Evolutionary conservation across 495 filamentous ascomycete genomes (phyloP).

Genomic region (Aspergillus kassunensis): DNA sequence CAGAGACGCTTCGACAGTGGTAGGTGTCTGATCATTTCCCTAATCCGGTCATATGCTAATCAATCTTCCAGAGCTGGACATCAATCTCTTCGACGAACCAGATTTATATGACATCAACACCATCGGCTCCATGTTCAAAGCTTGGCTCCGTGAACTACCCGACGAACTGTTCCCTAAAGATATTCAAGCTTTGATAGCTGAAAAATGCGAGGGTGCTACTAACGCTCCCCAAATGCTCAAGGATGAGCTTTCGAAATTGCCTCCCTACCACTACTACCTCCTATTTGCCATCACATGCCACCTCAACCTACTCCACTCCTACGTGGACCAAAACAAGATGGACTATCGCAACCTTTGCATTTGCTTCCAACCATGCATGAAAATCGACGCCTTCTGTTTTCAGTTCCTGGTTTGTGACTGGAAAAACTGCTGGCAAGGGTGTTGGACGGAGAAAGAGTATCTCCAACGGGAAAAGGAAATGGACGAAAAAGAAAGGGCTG

Average conservation of each 20-base stretch:
- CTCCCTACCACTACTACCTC: conserved; percentile 92
- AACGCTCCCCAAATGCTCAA: conserved; percentile 74
- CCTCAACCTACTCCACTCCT: conserved; percentile 78
- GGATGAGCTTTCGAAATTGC: conserved; percentile 84
- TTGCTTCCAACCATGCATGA: conserved; percentile 92
- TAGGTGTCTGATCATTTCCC: conserved; percentile 26
- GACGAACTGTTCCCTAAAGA: conserved; percentile 84
- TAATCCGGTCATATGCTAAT: background rate
- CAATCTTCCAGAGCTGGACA: conserved; percentile 60
- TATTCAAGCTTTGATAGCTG: conserved; percentile 67
- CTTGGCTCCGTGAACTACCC: conserved; percentile 89
- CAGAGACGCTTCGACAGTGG: conserved; percentile 80
- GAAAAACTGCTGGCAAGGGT: conserved; percentile 93
- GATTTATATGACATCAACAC: conserved; percentile 93
- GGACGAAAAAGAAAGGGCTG: conserved; percentile 42
- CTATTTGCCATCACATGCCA: conserved; percentile 95
- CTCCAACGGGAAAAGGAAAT: conserved; percentile 66
- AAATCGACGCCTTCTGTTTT: conserved; percentile 86
- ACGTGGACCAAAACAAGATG: conserved; percentile 91
- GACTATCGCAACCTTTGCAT: conserved; percentile 87
- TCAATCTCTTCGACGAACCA: conserved; percentile 76
- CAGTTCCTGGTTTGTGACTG: conserved; percentile 87
- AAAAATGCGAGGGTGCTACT: conserved; percentile 69
- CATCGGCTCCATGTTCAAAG: conserved; percentile 86
- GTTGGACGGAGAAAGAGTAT: conserved; percentile 80